A percentile compares a stretch with the other conserved stretches of the same genome.
phyloP scores from a whole-genome alignment of 208 protist genomes.

The Leishmania tarentolae region DNA sequence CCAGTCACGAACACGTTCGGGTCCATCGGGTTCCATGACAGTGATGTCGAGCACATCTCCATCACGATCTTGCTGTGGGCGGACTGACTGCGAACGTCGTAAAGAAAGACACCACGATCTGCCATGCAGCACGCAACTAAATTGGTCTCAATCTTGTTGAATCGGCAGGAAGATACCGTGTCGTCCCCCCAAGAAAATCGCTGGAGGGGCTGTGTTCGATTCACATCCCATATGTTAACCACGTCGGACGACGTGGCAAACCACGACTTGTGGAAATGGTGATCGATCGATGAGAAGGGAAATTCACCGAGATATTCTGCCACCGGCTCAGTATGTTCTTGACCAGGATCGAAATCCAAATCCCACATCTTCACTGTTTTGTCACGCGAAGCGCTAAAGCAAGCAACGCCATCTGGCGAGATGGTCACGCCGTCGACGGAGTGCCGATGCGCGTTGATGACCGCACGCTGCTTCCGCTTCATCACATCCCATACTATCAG shows the following conservation, averaged over 20 bases:
- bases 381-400: conserved; percentile 95
- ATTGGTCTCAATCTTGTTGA: conserved; percentile 95
- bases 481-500: conserved; percentile 90
- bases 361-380: conserved; percentile 97
- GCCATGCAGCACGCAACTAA: conserved; percentile 90
- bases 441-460: conserved; percentile 92
- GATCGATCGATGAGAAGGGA: conserved; percentile 94
- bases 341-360: conserved; percentile 64
- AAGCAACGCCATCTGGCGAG: conserved; percentile 87
- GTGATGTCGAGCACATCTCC: conserved; percentile 92
- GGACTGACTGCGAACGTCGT: conserved; percentile 92
- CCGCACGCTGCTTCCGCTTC: conserved; percentile 64
- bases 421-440: conserved; percentile 94
- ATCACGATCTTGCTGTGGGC: conserved; percentile 94
- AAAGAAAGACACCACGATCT: conserved; percentile 94
- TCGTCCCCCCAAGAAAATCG: conserved; percentile 95
- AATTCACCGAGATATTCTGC: conserved; percentile 91
- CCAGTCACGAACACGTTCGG: conserved; percentile 97
- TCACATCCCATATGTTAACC: conserved; percentile 93
- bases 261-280: conserved; percentile 85
- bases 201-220: conserved; percentile 93
- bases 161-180: conserved; percentile 87
- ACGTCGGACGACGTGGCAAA: conserved; percentile 95
- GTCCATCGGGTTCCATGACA: conserved; percentile 98
- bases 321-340: conserved; percentile 59